Conservation (phyloP, 1,284 basidiomycete genomes). For the Peniophora sp. region DNA sequence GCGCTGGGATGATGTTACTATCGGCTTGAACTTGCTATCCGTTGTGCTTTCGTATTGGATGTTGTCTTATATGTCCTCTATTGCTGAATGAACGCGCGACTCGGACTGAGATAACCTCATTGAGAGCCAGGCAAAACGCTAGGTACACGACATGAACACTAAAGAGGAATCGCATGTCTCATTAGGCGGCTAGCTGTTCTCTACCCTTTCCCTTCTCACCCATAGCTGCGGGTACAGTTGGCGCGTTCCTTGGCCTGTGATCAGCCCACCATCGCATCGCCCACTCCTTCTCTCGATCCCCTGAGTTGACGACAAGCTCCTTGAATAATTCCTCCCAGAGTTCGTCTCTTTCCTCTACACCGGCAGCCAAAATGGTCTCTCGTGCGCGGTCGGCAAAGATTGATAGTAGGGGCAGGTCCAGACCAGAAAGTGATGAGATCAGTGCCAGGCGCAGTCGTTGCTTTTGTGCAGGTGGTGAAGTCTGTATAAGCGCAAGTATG, state of each 20-base stretch:
- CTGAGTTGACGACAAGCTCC: conserved; percentile 53
- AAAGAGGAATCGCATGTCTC: too few relatives aligned
- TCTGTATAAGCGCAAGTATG: conserved; percentile 26
- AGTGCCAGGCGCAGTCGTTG: conserved; percentile 51
- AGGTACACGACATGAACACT: too few relatives aligned
- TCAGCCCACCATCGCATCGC: conserved; percentile 63
- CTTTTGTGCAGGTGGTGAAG: conserved; percentile 21
- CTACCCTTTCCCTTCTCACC: conserved; percentile 2
- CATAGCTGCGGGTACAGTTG: background rate
- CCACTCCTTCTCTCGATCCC: conserved; percentile 59
- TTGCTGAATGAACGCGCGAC: too few relatives aligned
- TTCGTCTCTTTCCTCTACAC: conserved; percentile 32
- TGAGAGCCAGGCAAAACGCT: too few relatives aligned
- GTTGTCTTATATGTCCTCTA: too few relatives aligned
- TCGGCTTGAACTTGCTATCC: too few relatives aligned
- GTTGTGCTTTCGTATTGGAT: too few relatives aligned
- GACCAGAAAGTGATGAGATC: conserved; percentile 49
- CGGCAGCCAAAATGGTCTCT: conserved; percentile 32
- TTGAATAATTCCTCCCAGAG: conserved; percentile 48
- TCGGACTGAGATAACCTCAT: too few relatives aligned
- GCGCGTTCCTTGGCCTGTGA: conserved; percentile 4
- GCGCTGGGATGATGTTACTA: too few relatives aligned
- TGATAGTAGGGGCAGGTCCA: conserved; percentile 43
- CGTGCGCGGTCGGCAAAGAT: conserved; percentile 31
- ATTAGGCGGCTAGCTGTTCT: background rate